Evolutionary conservation across 2,329 filamentous ascomycete genomes (phyloP), one percentile per base, ranked within the genome.

Genomic region (Colletotrichum tropicicola): DNA sequence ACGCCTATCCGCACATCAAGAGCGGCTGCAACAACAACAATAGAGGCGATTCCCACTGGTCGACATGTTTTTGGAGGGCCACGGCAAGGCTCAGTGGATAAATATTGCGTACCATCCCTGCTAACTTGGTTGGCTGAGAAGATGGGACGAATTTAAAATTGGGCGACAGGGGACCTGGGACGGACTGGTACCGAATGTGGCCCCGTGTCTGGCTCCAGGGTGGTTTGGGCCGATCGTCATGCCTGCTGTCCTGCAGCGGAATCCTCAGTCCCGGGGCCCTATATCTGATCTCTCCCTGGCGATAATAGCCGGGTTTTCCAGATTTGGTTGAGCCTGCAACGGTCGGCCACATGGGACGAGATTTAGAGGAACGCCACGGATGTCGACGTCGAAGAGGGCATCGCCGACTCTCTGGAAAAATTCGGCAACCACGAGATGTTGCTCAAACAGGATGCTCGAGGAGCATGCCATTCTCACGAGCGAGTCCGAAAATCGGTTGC

Each of bases 111-210:
- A 23, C 43, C 49, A 65, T 65, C 61, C 61, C 21, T 65, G 61
- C 35, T 23, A 25, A 12, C 5, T 41, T 51, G 61, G 37, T 66
- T 63, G 63, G 63, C 45, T 58, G 47, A 66, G 25, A 58, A 66
- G 63, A 66, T 64, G 59, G 63, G 63, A 66, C 25, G 63, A 64
- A 66, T 35, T 66, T 43, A 43, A 64, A 66, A 66, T 66, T 66
- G 63, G 37, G 32, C 17, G 27, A 53, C 58, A 58, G 30, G 56
- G 60, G 35, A 49, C 19, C 19, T 48, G 25, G 56, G 43, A 44
- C 37, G 49, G 37, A 41, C 51, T 58, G 63, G 52, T 64, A 64
- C 63, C 63, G 59, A 66, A 17, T 43, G 35, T 44, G 59, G 58
- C 59, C 39, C 58, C 32, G 48, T 65, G 43, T 54, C 45, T 43